phyloP scores from a whole-genome alignment of 139 green algal species.

The Auxenochlorella pyrenoidosa region DNA sequence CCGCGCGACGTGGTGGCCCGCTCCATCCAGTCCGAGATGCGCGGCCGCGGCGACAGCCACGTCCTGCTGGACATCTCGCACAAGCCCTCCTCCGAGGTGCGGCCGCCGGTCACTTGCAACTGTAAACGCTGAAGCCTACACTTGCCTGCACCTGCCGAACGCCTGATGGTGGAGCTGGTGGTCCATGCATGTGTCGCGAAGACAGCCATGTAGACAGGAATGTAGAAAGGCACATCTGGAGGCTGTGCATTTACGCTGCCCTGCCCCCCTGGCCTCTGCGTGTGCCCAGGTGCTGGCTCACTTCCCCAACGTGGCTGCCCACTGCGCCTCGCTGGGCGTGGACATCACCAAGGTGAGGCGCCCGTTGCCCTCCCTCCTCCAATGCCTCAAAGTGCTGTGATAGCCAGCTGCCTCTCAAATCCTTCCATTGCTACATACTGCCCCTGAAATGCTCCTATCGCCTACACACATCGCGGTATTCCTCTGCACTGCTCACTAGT shows the following conservation, averaged over 20 bases:
- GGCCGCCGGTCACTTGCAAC: not conserved
- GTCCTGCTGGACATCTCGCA: conserved; percentile 96
- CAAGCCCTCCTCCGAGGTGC: conserved; percentile 67
- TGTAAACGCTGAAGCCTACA: too few species aligned
- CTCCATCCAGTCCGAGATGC: conserved; percentile 87
- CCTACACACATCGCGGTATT: too few species aligned
- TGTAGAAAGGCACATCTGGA: too few species aligned
- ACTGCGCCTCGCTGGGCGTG: conserved; percentile 81
- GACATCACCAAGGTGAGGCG: conserved; percentile 84
- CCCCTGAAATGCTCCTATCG: too few species aligned
- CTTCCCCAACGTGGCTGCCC: conserved; percentile 94
- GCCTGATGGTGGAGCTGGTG: too few species aligned
- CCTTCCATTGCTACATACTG: too few species aligned
- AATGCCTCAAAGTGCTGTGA: too few species aligned
- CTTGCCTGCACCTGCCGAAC: too few species aligned
- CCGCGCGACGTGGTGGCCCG: conserved; percentile 96
- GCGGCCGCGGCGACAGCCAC: conserved; percentile 66
- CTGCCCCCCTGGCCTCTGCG: not conserved
- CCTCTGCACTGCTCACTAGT: not conserved
- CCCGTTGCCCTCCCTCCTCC: too few species aligned
- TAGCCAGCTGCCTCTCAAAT: too few species aligned
- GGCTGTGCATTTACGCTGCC: not conserved
- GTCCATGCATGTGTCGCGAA: too few species aligned
- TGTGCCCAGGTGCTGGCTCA: conserved; percentile 71
- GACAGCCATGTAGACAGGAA: too few species aligned